Evolutionary conservation across 2,329 filamentous ascomycete genomes (phyloP).

Genomic region (Talaromyces sp.): DNA sequence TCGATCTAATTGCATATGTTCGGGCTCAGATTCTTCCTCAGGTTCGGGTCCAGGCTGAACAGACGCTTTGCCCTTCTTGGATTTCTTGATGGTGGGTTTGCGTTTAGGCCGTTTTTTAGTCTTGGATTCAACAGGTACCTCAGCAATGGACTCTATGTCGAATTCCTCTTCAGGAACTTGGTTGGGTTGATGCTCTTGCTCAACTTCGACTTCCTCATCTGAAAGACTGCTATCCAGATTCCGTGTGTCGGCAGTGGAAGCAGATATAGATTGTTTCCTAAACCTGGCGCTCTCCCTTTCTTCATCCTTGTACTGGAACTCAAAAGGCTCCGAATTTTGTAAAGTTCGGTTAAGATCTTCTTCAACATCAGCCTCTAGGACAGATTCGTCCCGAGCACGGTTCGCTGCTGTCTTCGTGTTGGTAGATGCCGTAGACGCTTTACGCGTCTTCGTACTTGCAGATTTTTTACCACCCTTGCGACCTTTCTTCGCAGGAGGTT

Average conservation of each 20-base stretch:
- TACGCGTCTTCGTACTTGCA: slow-evolving; percentile 40
- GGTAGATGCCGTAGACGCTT: slow-evolving; percentile 43
- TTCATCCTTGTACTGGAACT: slow-evolving; percentile 11
- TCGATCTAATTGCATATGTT: neutral
- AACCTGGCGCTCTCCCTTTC: slow-evolving; percentile 8
- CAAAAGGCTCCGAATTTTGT: slow-evolving; percentile 42
- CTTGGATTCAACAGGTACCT: slow-evolving; percentile 3
- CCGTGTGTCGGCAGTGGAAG: neutral
- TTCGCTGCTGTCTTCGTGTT: slow-evolving; percentile 45
- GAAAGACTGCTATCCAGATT: neutral
- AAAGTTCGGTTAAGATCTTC: slow-evolving; percentile 56
- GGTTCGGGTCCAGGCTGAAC: neutral
- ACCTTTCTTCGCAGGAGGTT: slow-evolving; percentile 41
- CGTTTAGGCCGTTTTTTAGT: slow-evolving; percentile 9
- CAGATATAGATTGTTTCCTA: slow-evolving; percentile 6
- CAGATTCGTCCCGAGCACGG: slow-evolving; percentile 53
- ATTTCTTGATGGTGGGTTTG: slow-evolving; percentile 13
- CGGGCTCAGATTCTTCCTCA: neutral
- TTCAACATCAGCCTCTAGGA: slow-evolving; percentile 61
- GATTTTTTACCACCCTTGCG: slow-evolving; percentile 35
- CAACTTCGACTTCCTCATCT: neutral
- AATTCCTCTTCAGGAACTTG: neutral
- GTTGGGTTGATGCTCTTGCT: neutral
- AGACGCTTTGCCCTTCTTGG: slow-evolving; percentile 6
- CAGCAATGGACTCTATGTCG: neutral